Evolutionary conservation across 805 yeast genomes (phyloP).

Genomic region (Lachancea sp.): DNA sequence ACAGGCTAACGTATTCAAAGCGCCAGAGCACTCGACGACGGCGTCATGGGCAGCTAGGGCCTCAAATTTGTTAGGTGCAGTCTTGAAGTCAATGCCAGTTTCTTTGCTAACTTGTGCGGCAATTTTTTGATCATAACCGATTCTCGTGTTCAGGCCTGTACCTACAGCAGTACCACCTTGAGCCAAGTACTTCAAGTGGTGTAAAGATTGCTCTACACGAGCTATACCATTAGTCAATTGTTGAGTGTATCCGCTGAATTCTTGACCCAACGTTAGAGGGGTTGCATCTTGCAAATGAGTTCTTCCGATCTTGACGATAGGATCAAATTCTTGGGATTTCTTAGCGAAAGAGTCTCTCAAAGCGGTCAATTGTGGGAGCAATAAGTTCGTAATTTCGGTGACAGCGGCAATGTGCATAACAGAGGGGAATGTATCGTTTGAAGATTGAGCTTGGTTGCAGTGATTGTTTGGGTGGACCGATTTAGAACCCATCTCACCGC

Average conservation of each 20-base stretch:
- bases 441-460: conserved; percentile 97
- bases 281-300: conserved; percentile 99
- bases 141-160: conserved; percentile 91
- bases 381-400: conserved; percentile 65
- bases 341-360: conserved; percentile 72
- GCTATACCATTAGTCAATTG: conserved; percentile 87
- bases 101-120: conserved; percentile 80
- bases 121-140: conserved; percentile 81
- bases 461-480: conserved; percentile 97
- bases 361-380: conserved; percentile 73
- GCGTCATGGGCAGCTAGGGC: conserved; percentile 99
- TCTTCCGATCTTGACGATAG: conserved; percentile 96
- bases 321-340: conserved; percentile 76
- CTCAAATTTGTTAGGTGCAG: conserved; percentile 98
- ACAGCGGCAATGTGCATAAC: conserved; percentile 99
- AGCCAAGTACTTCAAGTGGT: conserved; percentile 75
- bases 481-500: conserved; percentile 89
- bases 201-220: conserved; percentile 72
- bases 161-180: conserved; percentile 99
- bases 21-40: conserved; percentile 95
- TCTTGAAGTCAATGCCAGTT: conserved; percentile 82
- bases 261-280: conserved; percentile 96
- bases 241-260: conserved; percentile 92
- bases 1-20: conserved; percentile 88
- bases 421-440: conserved; percentile 98